Percentiles rank a stretch among this genome's conserved stretches.
These are phyloP conservation scores for Aspergillus nidulans DNA, from an alignment of 495 filamentous ascomycete genomes.

Conservation along the genomic window DNA sequence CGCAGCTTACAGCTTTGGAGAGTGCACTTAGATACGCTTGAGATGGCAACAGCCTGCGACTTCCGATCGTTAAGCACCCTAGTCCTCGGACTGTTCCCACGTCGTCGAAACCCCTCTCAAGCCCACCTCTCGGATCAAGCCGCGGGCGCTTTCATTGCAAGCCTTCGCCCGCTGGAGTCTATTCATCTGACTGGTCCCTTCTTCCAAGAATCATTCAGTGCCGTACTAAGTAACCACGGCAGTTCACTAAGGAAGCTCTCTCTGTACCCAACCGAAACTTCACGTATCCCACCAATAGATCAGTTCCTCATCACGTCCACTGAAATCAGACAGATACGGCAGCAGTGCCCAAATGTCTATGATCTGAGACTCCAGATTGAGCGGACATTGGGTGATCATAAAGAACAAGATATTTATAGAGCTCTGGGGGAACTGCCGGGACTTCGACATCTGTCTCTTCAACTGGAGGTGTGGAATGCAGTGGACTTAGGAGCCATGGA, in stretches of 20 bases:
- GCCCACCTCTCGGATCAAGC: background rate
- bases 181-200: background rate
- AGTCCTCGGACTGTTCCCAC: background rate
- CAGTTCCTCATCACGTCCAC: background rate
- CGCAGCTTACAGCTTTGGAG: slow-evolving; percentile 2
- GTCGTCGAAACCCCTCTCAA: background rate
- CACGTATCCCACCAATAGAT: too few relatives aligned
- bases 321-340: background rate
- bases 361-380: background rate
- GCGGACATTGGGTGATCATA: background rate
- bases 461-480: background rate
- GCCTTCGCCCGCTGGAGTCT: background rate
- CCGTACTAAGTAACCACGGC: background rate
- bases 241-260: background rate
- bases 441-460: background rate
- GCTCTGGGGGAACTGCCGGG: background rate
- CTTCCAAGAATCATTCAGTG: background rate
- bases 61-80: background rate
- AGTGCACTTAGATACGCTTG: background rate
- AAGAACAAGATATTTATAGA: background rate
- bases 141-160: background rate
- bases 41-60: background rate
- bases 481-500: background rate
- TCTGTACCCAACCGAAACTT: background rate
- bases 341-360: background rate